These are phyloP conservation scores for Colletotrichum paranaense DNA, from an alignment of 2,329 filamentous ascomycete species.

Conservation along the genomic window DNA sequence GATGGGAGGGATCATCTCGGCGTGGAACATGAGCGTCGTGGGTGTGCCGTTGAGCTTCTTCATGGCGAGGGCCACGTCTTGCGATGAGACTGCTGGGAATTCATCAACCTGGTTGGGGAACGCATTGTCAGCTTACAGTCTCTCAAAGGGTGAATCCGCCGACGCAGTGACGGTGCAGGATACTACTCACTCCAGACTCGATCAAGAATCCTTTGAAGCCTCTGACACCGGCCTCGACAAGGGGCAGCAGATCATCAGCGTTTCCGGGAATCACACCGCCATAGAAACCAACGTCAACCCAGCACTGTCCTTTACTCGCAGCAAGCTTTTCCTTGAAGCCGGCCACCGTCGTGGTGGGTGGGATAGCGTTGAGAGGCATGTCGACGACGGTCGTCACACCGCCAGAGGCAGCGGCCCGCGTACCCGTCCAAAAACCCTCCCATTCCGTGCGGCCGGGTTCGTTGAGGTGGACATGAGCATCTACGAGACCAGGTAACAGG, in stretches of 20 bases:
- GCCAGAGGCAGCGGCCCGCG: conserved; percentile 91
- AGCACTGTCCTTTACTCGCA: conserved; percentile 88
- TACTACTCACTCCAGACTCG: conserved; percentile 83
- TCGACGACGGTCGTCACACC: conserved; percentile 97
- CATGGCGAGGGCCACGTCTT: conserved; percentile 85
- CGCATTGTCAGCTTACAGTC: conserved; percentile 30
- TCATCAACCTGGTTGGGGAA: conserved; percentile 78
- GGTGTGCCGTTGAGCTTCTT: conserved; percentile 80
- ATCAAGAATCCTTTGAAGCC: conserved; percentile 99
- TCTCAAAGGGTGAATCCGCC: not conserved
- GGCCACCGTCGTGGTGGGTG: conserved; percentile 89
- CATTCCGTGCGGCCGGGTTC: conserved; percentile 97
- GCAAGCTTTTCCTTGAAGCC: conserved; percentile 87
- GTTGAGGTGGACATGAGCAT: conserved; percentile 97
- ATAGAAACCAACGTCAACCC: conserved; percentile 99
- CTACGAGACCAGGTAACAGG: conserved; percentile 90
- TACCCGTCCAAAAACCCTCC: conserved; percentile 98
- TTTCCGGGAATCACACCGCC: conserved; percentile 96
- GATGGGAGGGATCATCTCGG: conserved; percentile 96
- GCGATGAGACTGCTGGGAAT: conserved; percentile 88
- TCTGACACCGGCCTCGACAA: conserved; percentile 87
- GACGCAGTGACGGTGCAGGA: not conserved
- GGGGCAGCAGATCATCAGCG: conserved; percentile 77
- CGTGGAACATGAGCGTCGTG: conserved; percentile 98
- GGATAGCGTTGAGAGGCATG: conserved; percentile 98